phyloP scores from a whole-genome alignment of 2,329 filamentous ascomycete genomes.

The Pyrenophora graminea region DNA sequence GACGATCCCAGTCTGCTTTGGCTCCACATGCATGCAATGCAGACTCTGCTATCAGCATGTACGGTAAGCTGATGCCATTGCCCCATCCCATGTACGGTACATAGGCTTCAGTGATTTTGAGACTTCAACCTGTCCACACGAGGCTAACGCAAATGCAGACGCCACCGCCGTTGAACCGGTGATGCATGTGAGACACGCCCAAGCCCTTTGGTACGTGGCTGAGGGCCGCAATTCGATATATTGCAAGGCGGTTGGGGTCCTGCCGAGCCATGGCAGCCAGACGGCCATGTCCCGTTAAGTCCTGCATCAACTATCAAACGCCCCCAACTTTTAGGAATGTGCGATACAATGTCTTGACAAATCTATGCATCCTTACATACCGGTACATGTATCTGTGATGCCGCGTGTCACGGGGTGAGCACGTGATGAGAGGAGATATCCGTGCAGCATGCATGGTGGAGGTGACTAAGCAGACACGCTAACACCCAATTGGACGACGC shows the following conservation, averaged over 20 bases:
- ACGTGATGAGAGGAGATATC: background rate
- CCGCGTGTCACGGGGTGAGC: background rate
- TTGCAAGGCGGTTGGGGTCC: constrained; percentile 9
- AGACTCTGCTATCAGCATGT: background rate
- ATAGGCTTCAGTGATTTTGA: background rate
- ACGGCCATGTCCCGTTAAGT: background rate
- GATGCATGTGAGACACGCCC: background rate
- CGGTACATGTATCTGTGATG: no score
- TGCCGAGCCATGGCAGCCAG: background rate
- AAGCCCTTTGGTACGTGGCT: constrained; percentile 5
- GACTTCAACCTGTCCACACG: background rate
- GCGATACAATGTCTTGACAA: no score
- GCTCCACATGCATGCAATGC: constrained; percentile 3
- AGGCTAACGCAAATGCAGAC: background rate
- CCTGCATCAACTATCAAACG: no score
- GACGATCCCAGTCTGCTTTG: constrained; percentile 8
- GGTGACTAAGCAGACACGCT: constrained; percentile 12
- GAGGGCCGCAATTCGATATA: constrained; percentile 5
- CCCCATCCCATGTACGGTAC: background rate
- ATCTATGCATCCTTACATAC: no score
- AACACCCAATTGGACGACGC: constrained; percentile 11
- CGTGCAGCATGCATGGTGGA: background rate
- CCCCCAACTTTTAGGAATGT: no score
- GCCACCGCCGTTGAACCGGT: no score
- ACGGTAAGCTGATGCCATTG: background rate